These are phyloP conservation scores for Echinochloa phyllopogon DNA, from an alignment of 176 grass and related monocot species.

Conservation along the genomic window DNA sequence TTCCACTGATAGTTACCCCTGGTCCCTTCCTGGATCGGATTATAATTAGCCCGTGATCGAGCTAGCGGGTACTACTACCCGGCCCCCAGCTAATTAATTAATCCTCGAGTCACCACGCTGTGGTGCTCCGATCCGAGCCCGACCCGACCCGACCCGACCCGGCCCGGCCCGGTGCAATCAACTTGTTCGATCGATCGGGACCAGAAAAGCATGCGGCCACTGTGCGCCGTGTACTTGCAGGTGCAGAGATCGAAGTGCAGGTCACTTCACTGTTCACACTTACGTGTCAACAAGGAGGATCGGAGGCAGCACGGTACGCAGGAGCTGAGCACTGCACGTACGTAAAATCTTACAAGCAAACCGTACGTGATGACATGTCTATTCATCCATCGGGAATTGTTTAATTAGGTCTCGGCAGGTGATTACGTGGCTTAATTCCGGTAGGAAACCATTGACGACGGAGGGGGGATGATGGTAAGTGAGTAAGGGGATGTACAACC, in stretches of 20 bases:
- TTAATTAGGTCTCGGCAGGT: neutral
- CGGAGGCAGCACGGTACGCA: neutral
- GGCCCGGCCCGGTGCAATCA: too few species aligned
- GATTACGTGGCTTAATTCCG: conserved; percentile 8
- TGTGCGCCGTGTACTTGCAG: conserved; percentile 10
- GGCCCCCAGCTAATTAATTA: too few species aligned
- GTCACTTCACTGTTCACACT: neutral
- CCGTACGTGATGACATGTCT: too few species aligned
- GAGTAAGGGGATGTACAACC: too few species aligned
- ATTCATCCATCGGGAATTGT: neutral
- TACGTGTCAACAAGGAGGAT: conserved; percentile 37
- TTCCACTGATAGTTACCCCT: conserved; percentile 30
- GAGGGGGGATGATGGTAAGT: neutral
- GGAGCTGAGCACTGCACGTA: too few species aligned
- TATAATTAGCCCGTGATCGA: too few species aligned
- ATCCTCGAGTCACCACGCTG: too few species aligned
- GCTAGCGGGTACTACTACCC: too few species aligned
- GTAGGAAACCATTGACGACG: neutral
- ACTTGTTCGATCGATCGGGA: neutral
- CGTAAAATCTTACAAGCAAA: too few species aligned
- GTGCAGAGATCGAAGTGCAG: neutral
- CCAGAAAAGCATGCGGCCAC: conserved; percentile 6
- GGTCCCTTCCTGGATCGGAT: neutral
- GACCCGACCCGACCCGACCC: too few species aligned
- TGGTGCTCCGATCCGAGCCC: too few species aligned